Conservation (phyloP, 345 rosid species). For the Linum tenue region DNA sequence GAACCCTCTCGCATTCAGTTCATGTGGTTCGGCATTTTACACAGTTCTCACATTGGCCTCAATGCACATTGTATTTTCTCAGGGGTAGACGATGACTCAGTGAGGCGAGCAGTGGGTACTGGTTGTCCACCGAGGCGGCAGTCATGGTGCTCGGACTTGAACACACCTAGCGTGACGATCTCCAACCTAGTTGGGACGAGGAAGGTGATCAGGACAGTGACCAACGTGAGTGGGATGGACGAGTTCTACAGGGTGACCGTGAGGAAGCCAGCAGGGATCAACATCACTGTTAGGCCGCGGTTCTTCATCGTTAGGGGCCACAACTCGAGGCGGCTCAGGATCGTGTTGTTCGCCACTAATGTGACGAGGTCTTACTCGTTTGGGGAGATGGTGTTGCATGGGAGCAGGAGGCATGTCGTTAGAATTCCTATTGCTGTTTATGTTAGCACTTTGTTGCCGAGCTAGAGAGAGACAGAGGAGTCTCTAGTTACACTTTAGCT, state of each 20-base stretch:
- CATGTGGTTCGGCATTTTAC: too few species aligned
- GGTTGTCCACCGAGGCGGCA: conserved; percentile 21
- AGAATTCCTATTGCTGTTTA: conserved; percentile 33
- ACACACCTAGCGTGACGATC: conserved; percentile 29
- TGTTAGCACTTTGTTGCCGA: conserved; percentile 14
- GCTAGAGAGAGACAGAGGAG: conserved; percentile 1
- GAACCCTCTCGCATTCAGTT: too few species aligned
- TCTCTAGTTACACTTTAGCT: neutral
- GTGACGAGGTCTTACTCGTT: conserved; percentile 25
- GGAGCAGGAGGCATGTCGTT: conserved; percentile 25
- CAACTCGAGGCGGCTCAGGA: conserved; percentile 24
- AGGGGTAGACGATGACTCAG: conserved; percentile 19
- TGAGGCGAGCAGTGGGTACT: conserved; percentile 26
- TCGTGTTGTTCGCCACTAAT: conserved; percentile 19
- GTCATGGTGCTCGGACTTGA: conserved; percentile 34
- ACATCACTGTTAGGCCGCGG: conserved; percentile 18
- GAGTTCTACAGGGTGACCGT: conserved; percentile 25
- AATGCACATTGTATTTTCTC: too few species aligned
- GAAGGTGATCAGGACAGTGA: conserved; percentile 26
- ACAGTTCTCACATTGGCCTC: too few species aligned
- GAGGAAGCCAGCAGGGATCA: conserved; percentile 26
- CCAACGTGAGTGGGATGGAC: conserved; percentile 20
- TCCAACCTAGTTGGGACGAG: conserved; percentile 31
- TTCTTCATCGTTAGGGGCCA: conserved; percentile 19
- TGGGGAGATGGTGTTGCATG: conserved; percentile 30